Base-by-base conservation (phyloP, 75 land plant genomes). In the Picea glauca region DNA sequence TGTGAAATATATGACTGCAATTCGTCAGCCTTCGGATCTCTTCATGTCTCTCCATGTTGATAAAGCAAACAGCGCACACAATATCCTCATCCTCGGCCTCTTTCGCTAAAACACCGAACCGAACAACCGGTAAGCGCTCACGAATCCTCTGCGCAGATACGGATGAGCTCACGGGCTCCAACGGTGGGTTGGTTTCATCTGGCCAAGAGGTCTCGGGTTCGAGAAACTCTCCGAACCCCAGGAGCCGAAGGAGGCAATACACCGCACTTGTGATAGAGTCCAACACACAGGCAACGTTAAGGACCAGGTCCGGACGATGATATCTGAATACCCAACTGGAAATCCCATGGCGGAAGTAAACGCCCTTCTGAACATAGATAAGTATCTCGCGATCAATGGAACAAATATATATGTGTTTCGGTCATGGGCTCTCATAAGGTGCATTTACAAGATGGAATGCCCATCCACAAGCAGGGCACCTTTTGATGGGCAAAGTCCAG, bases 1-100 rank as follows among this genome's bases (percentile, higher is more conserved):
- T 79, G 86, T 92, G 94, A 75, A 92, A 92, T 32, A 90, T 81
- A 65, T 92, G 94, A 5, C 82, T 43, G 83, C 94, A 92, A 70
- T 90, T 88, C 6, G 72, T 54, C 23, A 92, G 80, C 78, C 81
- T 75, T 60, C 88, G 83, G 68, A 92, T 85, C 84, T 90, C 86
- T 17, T 88, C 84, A 2, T 76, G 54, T 26, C 46, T 76, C 59
- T 83, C 83, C 67, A 92, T 88, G 38, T 90, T 91, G 75, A 78
- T 72, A 43, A 92, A 76, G 76, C 94, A 92, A 7, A 92, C 90
- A 2, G 92, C 85, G 46, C 94, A 92, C 23, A 18, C 17, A 15
- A 31, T 80, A 7, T 72, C 61, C 33, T 62, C 54, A 7, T 13
- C 79, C 21, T 3, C 23, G 32, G 1, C 13, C 12, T 64, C 38